Evolutionary conservation across 1,139 yeast species (phyloP), one percentile per base, ranked within the genome.

Genomic region (Lodderomyces metapsilosis): DNA sequence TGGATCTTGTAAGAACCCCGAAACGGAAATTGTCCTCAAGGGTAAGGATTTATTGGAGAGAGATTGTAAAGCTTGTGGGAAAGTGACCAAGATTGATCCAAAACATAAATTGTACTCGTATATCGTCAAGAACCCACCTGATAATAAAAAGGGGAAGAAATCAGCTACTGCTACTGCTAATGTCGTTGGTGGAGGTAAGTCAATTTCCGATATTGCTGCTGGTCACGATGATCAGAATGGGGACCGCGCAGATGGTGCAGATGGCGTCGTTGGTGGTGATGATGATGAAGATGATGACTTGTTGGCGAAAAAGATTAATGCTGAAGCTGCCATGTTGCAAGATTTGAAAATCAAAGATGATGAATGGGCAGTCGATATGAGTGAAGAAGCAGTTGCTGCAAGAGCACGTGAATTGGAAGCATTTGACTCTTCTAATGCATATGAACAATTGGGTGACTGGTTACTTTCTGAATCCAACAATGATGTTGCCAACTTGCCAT

Each of bases 41-140:
- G 86, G 84, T 57, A 87, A 84, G 54, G 94, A 84, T 39, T 74
- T 73, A 51, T 72, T 94, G 61, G 84, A 84, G 57, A 83, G 92
- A 67, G 98, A 92, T 65, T 92, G 99, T 76, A 92, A 92, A 67
- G 99, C 99, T 23, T 92, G 99, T 76, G 99, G 99, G 68, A 83
- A 84, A 64, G 79, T 91, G 61, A 81, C 96, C 23, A 74, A 74
- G 42, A 79, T 91, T 56, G 97, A 91, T 58, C 84, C 89, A 51
- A 80, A 94, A 64, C 94, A 87, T 64, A 91, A 88, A 69, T 76
- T 92, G 53, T 80, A 91, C 27, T 75, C 95, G 7, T 94, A 80
- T 64, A 91, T 92, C 53, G 70, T 87, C 62, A 94, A 92, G 73
- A 89, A 92, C 66, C 98, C 98, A 32, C 98, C 98, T 42, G 79